Percentiles rank a stretch among this genome's conserved stretches.
phyloP scores from a whole-genome alignment of 2,329 filamentous ascomycete species.

The Passalora sequoiae region DNA sequence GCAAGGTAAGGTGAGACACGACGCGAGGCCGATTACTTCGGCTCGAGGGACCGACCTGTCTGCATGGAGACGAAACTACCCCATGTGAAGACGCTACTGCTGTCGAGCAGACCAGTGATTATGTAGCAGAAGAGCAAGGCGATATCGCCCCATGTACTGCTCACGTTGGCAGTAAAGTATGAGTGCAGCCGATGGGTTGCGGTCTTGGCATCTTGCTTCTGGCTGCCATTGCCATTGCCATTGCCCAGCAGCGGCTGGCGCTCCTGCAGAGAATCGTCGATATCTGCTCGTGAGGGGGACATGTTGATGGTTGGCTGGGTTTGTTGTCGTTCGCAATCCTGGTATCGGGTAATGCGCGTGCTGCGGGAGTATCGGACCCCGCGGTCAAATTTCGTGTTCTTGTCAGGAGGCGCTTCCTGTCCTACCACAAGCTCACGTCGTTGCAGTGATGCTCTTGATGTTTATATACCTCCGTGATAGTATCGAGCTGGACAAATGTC shows the following conservation, averaged over 20 bases:
- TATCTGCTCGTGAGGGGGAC: neutral
- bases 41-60: slow-evolving; percentile 39
- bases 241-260: neutral
- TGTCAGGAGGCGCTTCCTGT: too few relatives aligned
- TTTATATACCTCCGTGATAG: too few relatives aligned
- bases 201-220: neutral
- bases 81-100: slow-evolving; percentile 70
- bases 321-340: neutral
- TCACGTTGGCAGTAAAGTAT: slow-evolving; percentile 48
- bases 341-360: neutral
- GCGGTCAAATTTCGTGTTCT: neutral
- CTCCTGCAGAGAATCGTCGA: neutral
- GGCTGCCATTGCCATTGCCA: too few relatives aligned
- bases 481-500: too few relatives aligned
- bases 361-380: neutral
- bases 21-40: neutral
- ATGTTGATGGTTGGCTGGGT: too few relatives aligned
- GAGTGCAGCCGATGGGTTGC: slow-evolving; percentile 10
- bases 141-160: slow-evolving; percentile 60
- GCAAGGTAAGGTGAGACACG: too few relatives aligned
- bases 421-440: too few relatives aligned
- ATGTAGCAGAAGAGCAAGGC: slow-evolving; percentile 67
- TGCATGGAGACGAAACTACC: slow-evolving; percentile 81
- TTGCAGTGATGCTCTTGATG: too few relatives aligned
- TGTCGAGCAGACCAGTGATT: slow-evolving; percentile 73